Evolutionary conservation across 1,284 basidiomycete species (phyloP).

Genomic region (Singerocomus inundabilis): DNA sequence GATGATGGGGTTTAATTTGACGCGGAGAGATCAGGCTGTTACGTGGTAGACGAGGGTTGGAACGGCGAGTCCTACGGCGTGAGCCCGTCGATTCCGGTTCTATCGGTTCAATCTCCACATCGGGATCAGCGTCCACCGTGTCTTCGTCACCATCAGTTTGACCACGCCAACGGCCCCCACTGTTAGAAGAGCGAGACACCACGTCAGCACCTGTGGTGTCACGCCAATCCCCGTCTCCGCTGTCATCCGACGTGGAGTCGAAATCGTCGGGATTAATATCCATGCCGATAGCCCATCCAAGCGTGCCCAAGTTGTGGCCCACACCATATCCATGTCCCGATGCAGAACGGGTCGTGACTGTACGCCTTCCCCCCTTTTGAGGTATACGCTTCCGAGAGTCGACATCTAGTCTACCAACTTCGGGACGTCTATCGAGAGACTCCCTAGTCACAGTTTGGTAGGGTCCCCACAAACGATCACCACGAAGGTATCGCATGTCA

Average conservation of each 20-base stretch:
- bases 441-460: constrained; percentile 34
- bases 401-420: not conserved
- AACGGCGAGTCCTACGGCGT: constrained; percentile 13
- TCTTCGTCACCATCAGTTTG: not conserved
- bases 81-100: constrained; percentile 6
- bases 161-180: not conserved
- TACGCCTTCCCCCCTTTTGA: not conserved
- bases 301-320: constrained; percentile 3
- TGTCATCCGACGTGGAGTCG: constrained; percentile 18
- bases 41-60: constrained; percentile 11
- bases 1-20: constrained; percentile 32
- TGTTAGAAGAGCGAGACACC: not conserved
- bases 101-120: constrained; percentile 7
- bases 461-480: constrained; percentile 46
- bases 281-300: constrained; percentile 19
- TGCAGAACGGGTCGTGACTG: not conserved
- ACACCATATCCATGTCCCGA: not conserved
- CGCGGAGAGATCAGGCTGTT: constrained; percentile 4
- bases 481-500: constrained; percentile 44
- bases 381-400: not conserved
- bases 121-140: constrained; percentile 14
- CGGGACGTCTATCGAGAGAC: not conserved
- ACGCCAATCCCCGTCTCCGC: constrained; percentile 22
- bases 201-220: not conserved
- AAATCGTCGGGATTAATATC: constrained; percentile 11